A percentile compares a stretch with the other conserved stretches of the same genome.
These are phyloP conservation scores for Leishmania gerbilli DNA, from an alignment of 208 protist species.

Conservation along the genomic window DNA sequence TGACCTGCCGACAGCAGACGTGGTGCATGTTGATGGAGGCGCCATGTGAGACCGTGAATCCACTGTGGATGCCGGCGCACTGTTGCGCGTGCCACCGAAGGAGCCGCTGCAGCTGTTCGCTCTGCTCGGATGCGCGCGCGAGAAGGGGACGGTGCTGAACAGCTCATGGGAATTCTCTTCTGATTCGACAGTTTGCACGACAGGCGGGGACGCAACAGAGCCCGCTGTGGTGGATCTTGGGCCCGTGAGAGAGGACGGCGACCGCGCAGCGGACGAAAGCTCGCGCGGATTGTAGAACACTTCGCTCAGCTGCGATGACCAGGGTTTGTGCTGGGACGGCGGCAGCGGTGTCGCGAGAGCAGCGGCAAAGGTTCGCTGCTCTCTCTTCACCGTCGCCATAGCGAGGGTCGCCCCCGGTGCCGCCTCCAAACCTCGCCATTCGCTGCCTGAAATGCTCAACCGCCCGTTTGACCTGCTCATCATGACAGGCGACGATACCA, in stretches of 20 bases:
- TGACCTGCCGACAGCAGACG: neutral
- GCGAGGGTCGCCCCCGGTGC: neutral
- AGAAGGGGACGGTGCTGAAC: constrained; percentile 15
- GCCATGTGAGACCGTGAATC: neutral
- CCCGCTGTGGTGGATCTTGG: constrained; percentile 2
- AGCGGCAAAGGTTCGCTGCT: neutral
- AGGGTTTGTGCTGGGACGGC: neutral
- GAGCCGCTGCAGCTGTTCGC: constrained; percentile 15
- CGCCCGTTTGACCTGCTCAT: neutral
- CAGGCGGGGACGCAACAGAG: neutral
- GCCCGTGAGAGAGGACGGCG: constrained; percentile 4
- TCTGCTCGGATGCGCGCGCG: constrained; percentile 8
- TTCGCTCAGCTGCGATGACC: neutral
- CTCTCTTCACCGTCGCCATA: neutral
- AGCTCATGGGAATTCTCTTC: neutral
- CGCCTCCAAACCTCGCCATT: neutral
- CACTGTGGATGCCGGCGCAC: neutral
- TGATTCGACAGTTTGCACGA: neutral
- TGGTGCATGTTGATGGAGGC: neutral
- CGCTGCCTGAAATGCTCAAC: constrained; percentile 3
- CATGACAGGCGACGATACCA: neutral
- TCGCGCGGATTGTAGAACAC: constrained; percentile 11
- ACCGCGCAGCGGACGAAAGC: constrained; percentile 6
- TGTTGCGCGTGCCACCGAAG: neutral
- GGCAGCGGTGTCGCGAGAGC: neutral